Conservation (phyloP, 1,284 basidiomycete genomes). For the Phaffia rhodozyma region DNA sequence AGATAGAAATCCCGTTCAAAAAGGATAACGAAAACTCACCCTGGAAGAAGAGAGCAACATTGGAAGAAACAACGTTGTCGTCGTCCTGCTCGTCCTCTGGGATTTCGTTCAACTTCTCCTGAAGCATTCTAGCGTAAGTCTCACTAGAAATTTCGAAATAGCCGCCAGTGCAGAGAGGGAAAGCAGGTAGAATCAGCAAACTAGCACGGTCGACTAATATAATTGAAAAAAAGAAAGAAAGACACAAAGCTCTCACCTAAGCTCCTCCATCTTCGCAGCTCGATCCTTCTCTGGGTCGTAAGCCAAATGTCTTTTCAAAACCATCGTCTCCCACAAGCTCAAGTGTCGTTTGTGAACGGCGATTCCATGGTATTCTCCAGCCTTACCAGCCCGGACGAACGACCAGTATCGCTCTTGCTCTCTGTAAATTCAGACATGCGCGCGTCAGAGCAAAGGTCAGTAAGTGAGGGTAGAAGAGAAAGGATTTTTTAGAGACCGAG, state of each 20-base stretch:
- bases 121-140: slow-evolving; percentile 23
- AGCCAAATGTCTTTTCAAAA: slow-evolving; percentile 40
- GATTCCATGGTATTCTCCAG: slow-evolving; percentile 43
- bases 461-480: not conserved
- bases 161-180: not conserved
- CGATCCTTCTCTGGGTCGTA: slow-evolving; percentile 43
- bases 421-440: slow-evolving; percentile 14
- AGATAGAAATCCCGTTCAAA: not conserved
- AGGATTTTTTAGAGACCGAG: not conserved
- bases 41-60: slow-evolving; percentile 15
- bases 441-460: not conserved
- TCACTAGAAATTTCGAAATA: slow-evolving; percentile 15
- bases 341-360: slow-evolving; percentile 44
- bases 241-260: slow-evolving; percentile 34
- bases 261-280: slow-evolving; percentile 39
- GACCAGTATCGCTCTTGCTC: slow-evolving; percentile 47
- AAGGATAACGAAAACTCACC: not conserved
- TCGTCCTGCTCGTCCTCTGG: slow-evolving; percentile 21
- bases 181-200: not conserved
- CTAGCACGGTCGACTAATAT: not conserved
- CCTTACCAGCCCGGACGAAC: slow-evolving; percentile 39
- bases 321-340: slow-evolving; percentile 38
- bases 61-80: slow-evolving; percentile 21
- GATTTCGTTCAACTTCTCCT: slow-evolving; percentile 22
- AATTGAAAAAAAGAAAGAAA: not conserved